phyloP scores from a whole-genome alignment of 495 filamentous ascomycete genomes.

The Darksidea phi region DNA sequence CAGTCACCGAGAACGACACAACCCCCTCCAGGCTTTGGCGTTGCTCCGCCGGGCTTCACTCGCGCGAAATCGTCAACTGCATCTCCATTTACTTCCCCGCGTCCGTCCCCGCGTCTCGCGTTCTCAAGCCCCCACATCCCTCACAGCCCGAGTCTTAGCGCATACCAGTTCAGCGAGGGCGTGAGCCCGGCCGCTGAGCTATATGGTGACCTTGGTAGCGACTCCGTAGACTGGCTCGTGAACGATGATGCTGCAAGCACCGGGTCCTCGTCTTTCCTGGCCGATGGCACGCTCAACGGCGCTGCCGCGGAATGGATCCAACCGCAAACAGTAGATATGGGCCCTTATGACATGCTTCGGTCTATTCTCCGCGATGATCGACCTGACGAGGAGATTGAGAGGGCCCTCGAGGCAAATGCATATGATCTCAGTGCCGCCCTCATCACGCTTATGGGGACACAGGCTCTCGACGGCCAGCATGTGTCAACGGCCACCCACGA shows the following conservation, averaged over 20 bases:
- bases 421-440: constrained; percentile 93
- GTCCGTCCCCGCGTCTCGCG: constrained; percentile 87
- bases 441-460: constrained; percentile 71
- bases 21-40: constrained; percentile 74
- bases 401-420: constrained; percentile 79
- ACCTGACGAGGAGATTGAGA: constrained; percentile 90
- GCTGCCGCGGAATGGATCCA: constrained; percentile 78
- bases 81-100: constrained; percentile 91
- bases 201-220: constrained; percentile 87
- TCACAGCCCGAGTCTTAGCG: constrained; percentile 88
- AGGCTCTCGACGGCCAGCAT: constrained; percentile 38
- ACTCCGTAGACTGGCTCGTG: constrained; percentile 95
- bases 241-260: constrained; percentile 81
- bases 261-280: constrained; percentile 61
- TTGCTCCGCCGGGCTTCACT: constrained; percentile 65
- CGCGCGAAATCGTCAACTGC: constrained; percentile 70
- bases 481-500: constrained; percentile 20
- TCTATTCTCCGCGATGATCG: constrained; percentile 88
- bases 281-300: constrained; percentile 63
- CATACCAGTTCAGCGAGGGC: constrained; percentile 82
- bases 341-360: constrained; percentile 94
- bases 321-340: constrained; percentile 82
- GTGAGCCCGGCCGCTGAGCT: constrained; percentile 74
- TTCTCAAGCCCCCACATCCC: constrained; percentile 90
- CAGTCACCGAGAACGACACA: constrained; percentile 71